phyloP scores from a whole-genome alignment of 768 basidiomycete species.

The Piloderma croceum region DNA sequence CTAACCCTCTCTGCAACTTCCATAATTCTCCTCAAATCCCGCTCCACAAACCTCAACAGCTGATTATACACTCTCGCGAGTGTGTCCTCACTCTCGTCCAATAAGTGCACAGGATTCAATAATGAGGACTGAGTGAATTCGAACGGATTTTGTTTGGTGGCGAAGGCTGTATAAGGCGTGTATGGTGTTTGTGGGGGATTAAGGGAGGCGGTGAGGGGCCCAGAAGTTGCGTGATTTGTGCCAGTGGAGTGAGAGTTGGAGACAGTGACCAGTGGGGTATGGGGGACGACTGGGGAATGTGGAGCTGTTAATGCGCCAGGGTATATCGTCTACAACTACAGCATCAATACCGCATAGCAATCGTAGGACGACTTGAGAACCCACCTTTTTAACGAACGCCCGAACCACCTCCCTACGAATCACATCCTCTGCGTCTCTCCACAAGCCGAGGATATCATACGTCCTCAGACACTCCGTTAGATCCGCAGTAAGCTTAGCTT shows the following conservation, averaged over 20 bases:
- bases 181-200: slow-evolving; percentile 53
- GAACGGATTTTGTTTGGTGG: slow-evolving; percentile 36
- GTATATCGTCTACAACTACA: slow-evolving; percentile 57
- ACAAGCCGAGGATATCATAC: slow-evolving; percentile 75
- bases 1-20: slow-evolving; percentile 67
- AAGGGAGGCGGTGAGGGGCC: slow-evolving; percentile 47
- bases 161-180: slow-evolving; percentile 45
- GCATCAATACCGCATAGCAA: slow-evolving; percentile 4
- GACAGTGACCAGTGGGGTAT: slow-evolving; percentile 46
- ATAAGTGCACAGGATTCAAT: slow-evolving; percentile 32
- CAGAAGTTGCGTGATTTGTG: too few species aligned
- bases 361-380: slow-evolving; percentile 9
- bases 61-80: slow-evolving; percentile 77
- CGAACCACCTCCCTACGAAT: slow-evolving; percentile 66
- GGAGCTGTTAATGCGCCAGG: slow-evolving; percentile 61
- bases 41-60: slow-evolving; percentile 73
- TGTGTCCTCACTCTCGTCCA: slow-evolving; percentile 63
- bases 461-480: slow-evolving; percentile 73
- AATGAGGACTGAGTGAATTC: slow-evolving; percentile 24
- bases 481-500: slow-evolving; percentile 56
- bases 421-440: slow-evolving; percentile 87
- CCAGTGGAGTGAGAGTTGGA: not conserved
- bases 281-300: slow-evolving; percentile 70
- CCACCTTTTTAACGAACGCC: slow-evolving; percentile 72
- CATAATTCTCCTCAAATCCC: slow-evolving; percentile 71